phyloP scores from a whole-genome alignment of 495 filamentous ascomycete species.

The Daldinia bambusicola region DNA sequence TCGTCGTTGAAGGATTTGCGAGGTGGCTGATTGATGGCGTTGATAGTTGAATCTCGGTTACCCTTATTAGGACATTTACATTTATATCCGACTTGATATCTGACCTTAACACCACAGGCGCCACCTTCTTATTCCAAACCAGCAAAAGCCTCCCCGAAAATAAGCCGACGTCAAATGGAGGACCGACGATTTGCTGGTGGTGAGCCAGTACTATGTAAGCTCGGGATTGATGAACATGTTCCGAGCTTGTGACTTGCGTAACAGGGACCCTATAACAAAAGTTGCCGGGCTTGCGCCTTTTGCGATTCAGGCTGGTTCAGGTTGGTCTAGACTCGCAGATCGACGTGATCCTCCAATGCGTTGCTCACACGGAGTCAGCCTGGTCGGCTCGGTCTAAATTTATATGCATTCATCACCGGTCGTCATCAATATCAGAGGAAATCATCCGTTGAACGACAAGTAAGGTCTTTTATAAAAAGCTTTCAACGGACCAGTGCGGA shows the following conservation, averaged over 20 bases:
- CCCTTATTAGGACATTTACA: constrained; percentile 22
- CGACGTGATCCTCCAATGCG: constrained; percentile 33
- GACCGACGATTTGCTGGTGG: constrained; percentile 34
- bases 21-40: constrained; percentile 22
- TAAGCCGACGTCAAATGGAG: constrained; percentile 30
- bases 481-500: constrained; percentile 7
- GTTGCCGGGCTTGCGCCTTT: constrained; percentile 37
- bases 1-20: not conserved
- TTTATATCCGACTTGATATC: constrained; percentile 8
- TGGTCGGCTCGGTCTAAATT: constrained; percentile 6
- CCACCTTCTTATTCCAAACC: constrained; percentile 8
- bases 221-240: constrained; percentile 28
- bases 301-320: constrained; percentile 45
- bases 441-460: constrained; percentile 11
- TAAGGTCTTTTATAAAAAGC: constrained; percentile 19
- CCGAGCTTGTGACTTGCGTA: constrained; percentile 40
- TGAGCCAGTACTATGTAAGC: constrained; percentile 17
- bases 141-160: constrained; percentile 29
- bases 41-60: constrained; percentile 21
- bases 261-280: constrained; percentile 13
- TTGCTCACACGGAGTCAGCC: constrained; percentile 11
- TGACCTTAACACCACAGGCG: constrained; percentile 9
- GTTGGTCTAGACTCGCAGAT: constrained; percentile 48
- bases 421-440: constrained; percentile 23
- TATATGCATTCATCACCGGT: constrained; percentile 9